Conservation (phyloP, 2,329 filamentous ascomycete genomes). For the Aureobasidium uvarum region DNA sequence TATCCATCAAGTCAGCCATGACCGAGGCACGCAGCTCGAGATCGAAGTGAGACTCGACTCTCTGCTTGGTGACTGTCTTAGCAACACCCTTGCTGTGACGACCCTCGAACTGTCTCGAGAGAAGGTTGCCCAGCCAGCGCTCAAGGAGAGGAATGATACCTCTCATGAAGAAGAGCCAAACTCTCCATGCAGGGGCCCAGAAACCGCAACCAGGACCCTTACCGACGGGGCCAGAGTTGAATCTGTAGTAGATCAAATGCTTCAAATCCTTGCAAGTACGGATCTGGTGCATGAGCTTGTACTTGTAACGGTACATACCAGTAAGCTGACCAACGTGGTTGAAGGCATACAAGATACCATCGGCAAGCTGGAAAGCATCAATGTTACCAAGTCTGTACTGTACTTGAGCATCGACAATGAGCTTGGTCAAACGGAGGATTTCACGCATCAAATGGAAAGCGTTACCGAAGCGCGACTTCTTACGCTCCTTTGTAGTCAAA, state of each 20-base stretch:
- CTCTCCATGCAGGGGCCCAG: slow-evolving; percentile 97
- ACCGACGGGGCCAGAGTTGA: slow-evolving; percentile 94
- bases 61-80: slow-evolving; percentile 98
- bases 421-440: slow-evolving; percentile 89
- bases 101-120: slow-evolving; percentile 97
- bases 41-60: slow-evolving; percentile 98
- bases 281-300: slow-evolving; percentile 99
- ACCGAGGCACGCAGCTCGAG: slow-evolving; percentile 95
- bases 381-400: slow-evolving; percentile 98
- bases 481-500: slow-evolving; percentile 95
- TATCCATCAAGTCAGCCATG: slow-evolving; percentile 99
- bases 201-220: slow-evolving; percentile 98
- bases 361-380: slow-evolving; percentile 96
- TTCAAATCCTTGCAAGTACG: slow-evolving; percentile 98
- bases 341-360: slow-evolving; percentile 98
- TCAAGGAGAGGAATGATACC: slow-evolving; percentile 96
- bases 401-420: slow-evolving; percentile 97
- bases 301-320: slow-evolving; percentile 99
- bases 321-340: slow-evolving; percentile 98
- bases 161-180: slow-evolving; percentile 99
- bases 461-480: slow-evolving; percentile 98
- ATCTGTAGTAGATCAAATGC: slow-evolving; percentile 98
- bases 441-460: slow-evolving; percentile 99
- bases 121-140: slow-evolving; percentile 92
- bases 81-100: slow-evolving; percentile 98